Percentiles rank a stretch among this genome's conserved stretches.
These are phyloP conservation scores for Populus hybrid DNA, from an alignment of 441 rosid species.

Conservation along the genomic window DNA sequence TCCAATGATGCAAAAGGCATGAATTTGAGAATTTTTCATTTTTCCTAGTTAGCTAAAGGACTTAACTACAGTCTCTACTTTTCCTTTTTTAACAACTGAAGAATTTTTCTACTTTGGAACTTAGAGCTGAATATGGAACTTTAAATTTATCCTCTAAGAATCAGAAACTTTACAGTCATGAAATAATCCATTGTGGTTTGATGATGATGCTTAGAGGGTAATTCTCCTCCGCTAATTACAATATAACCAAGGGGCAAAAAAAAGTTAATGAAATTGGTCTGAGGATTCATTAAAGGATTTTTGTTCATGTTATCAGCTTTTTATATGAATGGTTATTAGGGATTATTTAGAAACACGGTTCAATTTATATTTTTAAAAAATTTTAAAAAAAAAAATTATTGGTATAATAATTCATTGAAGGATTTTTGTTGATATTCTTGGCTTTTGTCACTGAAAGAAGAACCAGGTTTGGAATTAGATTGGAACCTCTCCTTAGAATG, in stretches of 20 bases:
- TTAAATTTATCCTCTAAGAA: neutral
- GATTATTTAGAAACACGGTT: rapidly evolving
- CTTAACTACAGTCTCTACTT: neutral
- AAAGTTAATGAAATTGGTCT: neutral
- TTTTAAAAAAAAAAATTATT: no score
- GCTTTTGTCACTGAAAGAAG: no score
- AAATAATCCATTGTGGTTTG: neutral
- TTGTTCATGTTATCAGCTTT: neutral
- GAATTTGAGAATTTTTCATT: no score
- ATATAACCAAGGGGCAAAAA: no score
- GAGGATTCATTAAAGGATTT: neutral
- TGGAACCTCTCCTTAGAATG: no score
- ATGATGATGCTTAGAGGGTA: neutral
- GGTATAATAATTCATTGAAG: no score
- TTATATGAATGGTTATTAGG: rapidly evolving
- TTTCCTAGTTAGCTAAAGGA: neutral
- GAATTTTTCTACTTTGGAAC: neutral
- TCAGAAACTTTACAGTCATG: no score
- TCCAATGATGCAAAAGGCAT: no score
- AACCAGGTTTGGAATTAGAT: no score
- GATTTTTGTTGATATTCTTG: no score
- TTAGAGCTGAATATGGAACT: neutral
- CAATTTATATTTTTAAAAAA: no score
- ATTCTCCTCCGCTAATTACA: neutral
- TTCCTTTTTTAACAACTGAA: neutral